Conservation (phyloP, 2,329 filamentous ascomycete species). For the Chaetothyriales sp. region DNA sequence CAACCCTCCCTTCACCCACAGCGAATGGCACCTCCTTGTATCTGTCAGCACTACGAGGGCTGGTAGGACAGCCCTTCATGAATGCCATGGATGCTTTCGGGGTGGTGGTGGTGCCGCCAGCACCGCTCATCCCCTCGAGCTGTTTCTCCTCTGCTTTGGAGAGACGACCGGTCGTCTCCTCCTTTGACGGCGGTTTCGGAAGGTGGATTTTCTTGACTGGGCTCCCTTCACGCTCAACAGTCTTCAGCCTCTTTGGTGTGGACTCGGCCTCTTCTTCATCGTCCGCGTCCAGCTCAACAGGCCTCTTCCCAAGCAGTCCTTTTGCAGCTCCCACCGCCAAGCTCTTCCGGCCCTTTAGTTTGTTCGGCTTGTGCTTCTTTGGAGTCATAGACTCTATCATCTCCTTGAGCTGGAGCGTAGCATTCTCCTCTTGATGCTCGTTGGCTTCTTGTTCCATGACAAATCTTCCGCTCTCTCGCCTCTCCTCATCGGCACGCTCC, state of each 20-base stretch:
- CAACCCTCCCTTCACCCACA: constrained; percentile 8
- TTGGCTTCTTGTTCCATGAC: constrained; percentile 42
- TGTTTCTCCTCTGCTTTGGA: constrained; percentile 27
- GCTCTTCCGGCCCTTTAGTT: constrained; percentile 56
- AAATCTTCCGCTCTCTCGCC: constrained; percentile 45
- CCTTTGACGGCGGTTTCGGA: constrained; percentile 54
- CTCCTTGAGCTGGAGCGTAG: constrained; percentile 55
- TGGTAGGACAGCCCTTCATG: constrained; percentile 25
- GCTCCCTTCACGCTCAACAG: constrained; percentile 48
- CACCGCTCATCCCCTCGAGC: constrained; percentile 26
- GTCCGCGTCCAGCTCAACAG: constrained; percentile 53
- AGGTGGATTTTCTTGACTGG: constrained; percentile 64
- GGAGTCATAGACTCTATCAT: constrained; percentile 69
- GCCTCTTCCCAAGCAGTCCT: constrained; percentile 61
- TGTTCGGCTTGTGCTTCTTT: constrained; percentile 42
- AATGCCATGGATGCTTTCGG: constrained; percentile 25
- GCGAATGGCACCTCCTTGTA: constrained; percentile 37
- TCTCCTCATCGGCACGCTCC: constrained; percentile 48
- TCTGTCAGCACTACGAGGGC: constrained; percentile 43
- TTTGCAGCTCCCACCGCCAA: constrained; percentile 61
- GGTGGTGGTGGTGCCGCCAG: constrained; percentile 20
- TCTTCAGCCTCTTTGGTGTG: constrained; percentile 52
- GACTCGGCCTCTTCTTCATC: constrained; percentile 46
- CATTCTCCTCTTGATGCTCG: constrained; percentile 43
- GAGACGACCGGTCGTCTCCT: constrained; percentile 49